A percentile compares a stretch with the other conserved stretches of the same genome.
These are phyloP conservation scores for Lotmaria passim DNA, from an alignment of 208 protist species.

Conservation along the genomic window DNA sequence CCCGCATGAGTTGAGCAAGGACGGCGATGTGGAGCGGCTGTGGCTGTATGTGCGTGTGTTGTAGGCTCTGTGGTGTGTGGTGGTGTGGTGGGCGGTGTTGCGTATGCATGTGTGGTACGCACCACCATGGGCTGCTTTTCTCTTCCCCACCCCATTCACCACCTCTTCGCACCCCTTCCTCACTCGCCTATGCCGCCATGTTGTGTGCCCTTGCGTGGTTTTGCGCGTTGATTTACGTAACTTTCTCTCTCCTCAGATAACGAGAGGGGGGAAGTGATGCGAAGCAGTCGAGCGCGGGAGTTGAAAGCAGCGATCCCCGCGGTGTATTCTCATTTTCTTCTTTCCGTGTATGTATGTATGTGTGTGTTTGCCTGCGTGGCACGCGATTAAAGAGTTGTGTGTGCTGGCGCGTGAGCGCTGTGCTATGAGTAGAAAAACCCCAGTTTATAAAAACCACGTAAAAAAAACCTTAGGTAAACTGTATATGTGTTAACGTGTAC, in stretches of 20 bases:
- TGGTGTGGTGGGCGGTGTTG: too few relatives aligned
- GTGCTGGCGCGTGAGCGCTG: neutral
- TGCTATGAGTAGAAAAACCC: neutral
- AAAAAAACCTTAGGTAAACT: too few relatives aligned
- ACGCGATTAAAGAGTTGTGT: slow-evolving; percentile 8
- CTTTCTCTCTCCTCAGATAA: neutral
- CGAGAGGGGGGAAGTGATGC: too few relatives aligned
- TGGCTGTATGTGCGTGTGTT: neutral
- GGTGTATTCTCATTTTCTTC: too few relatives aligned
- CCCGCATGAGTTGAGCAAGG: slow-evolving; percentile 8
- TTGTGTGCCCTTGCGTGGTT: slow-evolving; percentile 4
- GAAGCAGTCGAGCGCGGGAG: too few relatives aligned
- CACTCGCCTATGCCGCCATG: neutral
- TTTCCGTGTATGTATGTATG: too few relatives aligned
- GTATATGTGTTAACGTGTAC: too few relatives aligned
- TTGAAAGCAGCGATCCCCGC: too few relatives aligned
- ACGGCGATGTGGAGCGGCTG: neutral
- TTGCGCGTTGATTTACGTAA: slow-evolving; percentile 10
- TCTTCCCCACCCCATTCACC: neutral
- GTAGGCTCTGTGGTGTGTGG: neutral
- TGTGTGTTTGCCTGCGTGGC: slow-evolving; percentile 12
- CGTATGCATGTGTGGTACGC: too few relatives aligned
- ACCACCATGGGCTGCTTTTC: neutral
- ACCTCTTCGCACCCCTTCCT: too few relatives aligned
- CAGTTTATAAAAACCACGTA: too few relatives aligned